Evolutionary conservation across 305 asterid genomes (phyloP).

Genomic region (Solanum hybrid): DNA sequence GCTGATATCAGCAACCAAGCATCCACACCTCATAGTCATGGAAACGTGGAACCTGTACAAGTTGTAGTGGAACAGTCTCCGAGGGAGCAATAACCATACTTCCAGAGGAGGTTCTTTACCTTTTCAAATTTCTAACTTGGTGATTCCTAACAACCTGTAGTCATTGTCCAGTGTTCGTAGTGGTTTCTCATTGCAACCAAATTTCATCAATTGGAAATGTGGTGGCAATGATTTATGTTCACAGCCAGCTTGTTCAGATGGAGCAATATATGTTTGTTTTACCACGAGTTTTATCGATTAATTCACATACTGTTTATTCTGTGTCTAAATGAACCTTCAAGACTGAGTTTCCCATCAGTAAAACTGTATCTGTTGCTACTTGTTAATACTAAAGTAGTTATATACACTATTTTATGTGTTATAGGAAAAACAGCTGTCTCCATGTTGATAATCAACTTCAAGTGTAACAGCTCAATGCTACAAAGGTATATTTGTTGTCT

Average conservation of each 20-base stretch:
- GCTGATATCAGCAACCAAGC: conserved; percentile 15
- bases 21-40: conserved; percentile 12
- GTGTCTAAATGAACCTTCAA: not conserved
- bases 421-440: not conserved
- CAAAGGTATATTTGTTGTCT: not conserved
- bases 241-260: not conserved
- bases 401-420: not conserved
- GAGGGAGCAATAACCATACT: not conserved
- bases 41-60: conserved; percentile 25
- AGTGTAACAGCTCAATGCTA: not conserved
- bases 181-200: not conserved
- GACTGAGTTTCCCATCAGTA: not conserved
- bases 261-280: not conserved
- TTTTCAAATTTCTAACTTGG: not conserved
- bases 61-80: conserved; percentile 42
- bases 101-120: not conserved
- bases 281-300: not conserved
- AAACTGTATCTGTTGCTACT: not conserved
- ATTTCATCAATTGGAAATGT: not conserved
- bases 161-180: not conserved
- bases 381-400: not conserved
- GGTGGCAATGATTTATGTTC: not conserved
- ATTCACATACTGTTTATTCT: not conserved
- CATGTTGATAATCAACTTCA: not conserved
- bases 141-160: not conserved